A percentile compares a stretch with the other conserved stretches of the same genome.
These are phyloP conservation scores for Xerocomellus chrysenteron DNA, from an alignment of 768 basidiomycete genomes.

Conservation along the genomic window DNA sequence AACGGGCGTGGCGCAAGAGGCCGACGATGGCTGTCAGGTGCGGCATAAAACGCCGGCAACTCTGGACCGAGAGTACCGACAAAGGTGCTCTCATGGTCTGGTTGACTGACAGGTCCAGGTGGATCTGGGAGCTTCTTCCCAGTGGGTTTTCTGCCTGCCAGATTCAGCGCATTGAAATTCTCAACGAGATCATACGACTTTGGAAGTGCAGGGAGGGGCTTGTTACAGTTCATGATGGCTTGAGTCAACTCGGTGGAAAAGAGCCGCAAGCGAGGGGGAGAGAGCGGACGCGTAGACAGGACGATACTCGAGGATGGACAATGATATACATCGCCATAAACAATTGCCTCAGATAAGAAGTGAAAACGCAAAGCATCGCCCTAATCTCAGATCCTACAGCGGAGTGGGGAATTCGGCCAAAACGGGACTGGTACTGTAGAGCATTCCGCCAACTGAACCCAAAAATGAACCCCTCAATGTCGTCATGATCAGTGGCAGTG, in stretches of 20 bases:
- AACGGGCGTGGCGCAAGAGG: background rate
- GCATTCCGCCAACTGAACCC: too few species aligned
- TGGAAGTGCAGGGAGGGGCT: slow-evolving; percentile 10
- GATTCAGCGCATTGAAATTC: slow-evolving; percentile 33
- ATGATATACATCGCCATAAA: slow-evolving; percentile 12
- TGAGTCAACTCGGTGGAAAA: background rate
- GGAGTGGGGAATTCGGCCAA: too few species aligned
- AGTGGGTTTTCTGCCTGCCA: slow-evolving; percentile 22
- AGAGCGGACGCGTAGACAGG: background rate
- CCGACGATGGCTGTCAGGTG: slow-evolving; percentile 7
- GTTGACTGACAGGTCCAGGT: background rate
- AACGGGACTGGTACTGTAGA: too few species aligned
- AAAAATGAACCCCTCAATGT: too few species aligned
- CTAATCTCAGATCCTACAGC: too few species aligned
- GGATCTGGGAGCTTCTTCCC: slow-evolving; percentile 15
- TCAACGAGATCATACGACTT: slow-evolving; percentile 30
- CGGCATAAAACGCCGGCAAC: slow-evolving; percentile 3
- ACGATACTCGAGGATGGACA: slow-evolving; percentile 15
- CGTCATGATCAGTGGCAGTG: too few species aligned
- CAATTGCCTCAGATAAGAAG: background rate
- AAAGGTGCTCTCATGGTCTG: slow-evolving; percentile 28
- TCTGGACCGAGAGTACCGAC: slow-evolving; percentile 48
- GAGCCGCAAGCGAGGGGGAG: slow-evolving; percentile 11
- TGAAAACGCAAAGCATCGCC: background rate
- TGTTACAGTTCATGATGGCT: slow-evolving; percentile 20